A percentile compares a stretch with the other conserved stretches of the same genome.
Conservation (phyloP, 805 yeast genomes). For the Kodamaea sagamina region DNA sequence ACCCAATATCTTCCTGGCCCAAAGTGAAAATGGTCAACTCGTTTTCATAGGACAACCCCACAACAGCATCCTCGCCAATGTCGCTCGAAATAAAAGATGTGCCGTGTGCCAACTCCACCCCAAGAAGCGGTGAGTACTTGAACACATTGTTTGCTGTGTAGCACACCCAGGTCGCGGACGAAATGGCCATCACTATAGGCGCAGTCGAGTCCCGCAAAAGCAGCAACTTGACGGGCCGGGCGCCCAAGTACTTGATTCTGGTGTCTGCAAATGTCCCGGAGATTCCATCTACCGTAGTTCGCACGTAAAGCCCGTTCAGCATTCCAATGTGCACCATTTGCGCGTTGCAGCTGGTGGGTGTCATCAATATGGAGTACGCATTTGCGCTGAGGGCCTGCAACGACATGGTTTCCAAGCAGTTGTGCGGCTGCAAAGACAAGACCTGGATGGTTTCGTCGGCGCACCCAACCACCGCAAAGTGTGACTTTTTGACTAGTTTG, state of each 20-base stretch:
- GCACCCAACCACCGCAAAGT: conserved; percentile 69
- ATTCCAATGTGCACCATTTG: conserved; percentile 69
- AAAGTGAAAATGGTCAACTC: conserved; percentile 55
- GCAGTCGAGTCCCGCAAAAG: conserved; percentile 19
- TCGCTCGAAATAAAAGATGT: conserved; percentile 65
- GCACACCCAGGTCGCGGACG: conserved; percentile 58
- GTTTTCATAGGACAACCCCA: conserved; percentile 56
- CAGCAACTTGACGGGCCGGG: conserved; percentile 51
- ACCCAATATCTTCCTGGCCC: conserved; percentile 41
- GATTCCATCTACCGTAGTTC: conserved; percentile 55
- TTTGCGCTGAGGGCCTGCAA: conserved; percentile 60
- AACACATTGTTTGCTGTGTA: conserved; percentile 32
- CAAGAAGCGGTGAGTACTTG: conserved; percentile 50
- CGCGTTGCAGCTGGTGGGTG: conserved; percentile 21
- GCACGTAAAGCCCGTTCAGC: conserved; percentile 77
- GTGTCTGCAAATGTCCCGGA: conserved; percentile 65
- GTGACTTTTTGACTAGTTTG: conserved; percentile 42
- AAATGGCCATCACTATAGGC: conserved; percentile 44
- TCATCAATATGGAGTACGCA: conserved; percentile 39
- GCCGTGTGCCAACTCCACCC: conserved; percentile 46
- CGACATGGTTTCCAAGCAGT: conserved; percentile 60
- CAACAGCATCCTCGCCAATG: conserved; percentile 56
- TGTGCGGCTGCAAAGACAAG: conserved; percentile 58
- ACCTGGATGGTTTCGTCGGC: conserved; percentile 71
- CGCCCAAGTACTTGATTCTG: conserved; percentile 72